Evolutionary conservation across 169 alveolate species (phyloP), one percentile per base, ranked within the genome.

Genomic region (Ichthyophthirius multifiliis): DNA sequence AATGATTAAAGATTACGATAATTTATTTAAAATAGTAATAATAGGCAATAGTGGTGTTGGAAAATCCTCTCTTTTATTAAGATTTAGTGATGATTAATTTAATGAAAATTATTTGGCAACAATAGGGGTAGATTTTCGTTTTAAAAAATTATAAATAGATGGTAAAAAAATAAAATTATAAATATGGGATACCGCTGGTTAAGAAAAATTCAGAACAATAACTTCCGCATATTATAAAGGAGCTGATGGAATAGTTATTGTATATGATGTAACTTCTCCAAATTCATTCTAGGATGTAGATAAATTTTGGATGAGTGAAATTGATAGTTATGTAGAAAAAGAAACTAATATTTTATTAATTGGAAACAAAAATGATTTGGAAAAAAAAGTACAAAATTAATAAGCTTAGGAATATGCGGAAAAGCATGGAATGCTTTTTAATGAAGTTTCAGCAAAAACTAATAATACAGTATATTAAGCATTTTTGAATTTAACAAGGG

Each of bases 181-280:
- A 84, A 97, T 98, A n/a, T 98, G 99, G 99, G 99, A 98, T 83
- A 98, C 99, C 16, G 94, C 95, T 3, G 96, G 96, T 1, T 99
- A 99, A 89, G 99, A 99, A 87, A 92, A 99, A 74, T 99, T 97
- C 88, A 90, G 99, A 77, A 99, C 99, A 46, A 98, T 99, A 39
- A 98, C 99, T 13, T 95, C 99, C 10, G 99, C 99, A 39, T 92
- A 93, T 62, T 93, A 93, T 65, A 39, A 94, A 75, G 94, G 99
- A 44, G 99, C 99, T 1, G 99, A 97, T 30, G 99, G 99, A 5
- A 99, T 99, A n/a, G 85, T 99, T 78, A 89, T 99, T 20, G 99
- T 98, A 41, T 99, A 98, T 89, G 99, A 99, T 87, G 97, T 98
- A 32, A 96, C 99, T 37, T 98, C 98, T 83, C 90, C 94, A 87